Base-by-base conservation (phyloP, 805 yeast genomes). In the Yarrowia keelungensis region DNA sequence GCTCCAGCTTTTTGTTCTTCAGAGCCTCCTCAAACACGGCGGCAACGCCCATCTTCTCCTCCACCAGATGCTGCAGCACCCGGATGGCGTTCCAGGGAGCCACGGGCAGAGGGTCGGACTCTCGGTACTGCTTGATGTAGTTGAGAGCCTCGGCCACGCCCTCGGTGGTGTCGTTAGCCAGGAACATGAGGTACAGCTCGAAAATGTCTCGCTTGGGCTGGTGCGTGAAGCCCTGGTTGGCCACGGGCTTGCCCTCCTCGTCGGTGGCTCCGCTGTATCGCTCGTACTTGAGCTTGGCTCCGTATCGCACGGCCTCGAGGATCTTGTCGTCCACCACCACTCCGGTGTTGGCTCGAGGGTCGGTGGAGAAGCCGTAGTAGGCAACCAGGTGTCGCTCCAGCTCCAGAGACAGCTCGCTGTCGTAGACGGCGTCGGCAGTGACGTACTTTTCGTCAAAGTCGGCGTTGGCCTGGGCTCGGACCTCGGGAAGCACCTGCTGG, bases 341-440 rank as follows among this genome's bases (percentile, higher is more conserved):
- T 62, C 82, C 79, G 74, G 68, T 5, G 51, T 51, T 45, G 35
- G 19, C 61, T 35, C 42, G 61, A 15, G 68, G 68, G 59, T 51
- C 59, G 67, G 86, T 86, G 38, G 90, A 91, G 70, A 92, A 89
- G n/a, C 97, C 97, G 75, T 87, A 93, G 38, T 92, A 77, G 0
- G 97, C 93, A 73, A 83, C 86, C 77, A 91, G 97, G 73, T 92
- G 83, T 76, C 98, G 87, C 69, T 86, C 87, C 69, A 93, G 81
- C 74, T 87, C 87, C 68, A 87, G 92, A 75, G 86, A 87, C 77
- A 85, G 84, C 70, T 85, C 89, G 61, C 78, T 81, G 45, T 84
- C 91, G 76, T 80, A 88, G 69, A 82, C 81, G 45, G 80, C 82
- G 42, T 86, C 85, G 16, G 85, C 82, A 41, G 79, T 80, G 45